phyloP scores from a whole-genome alignment of 2,329 filamentous ascomycete genomes.

The Lachnellula occidentalis region DNA sequence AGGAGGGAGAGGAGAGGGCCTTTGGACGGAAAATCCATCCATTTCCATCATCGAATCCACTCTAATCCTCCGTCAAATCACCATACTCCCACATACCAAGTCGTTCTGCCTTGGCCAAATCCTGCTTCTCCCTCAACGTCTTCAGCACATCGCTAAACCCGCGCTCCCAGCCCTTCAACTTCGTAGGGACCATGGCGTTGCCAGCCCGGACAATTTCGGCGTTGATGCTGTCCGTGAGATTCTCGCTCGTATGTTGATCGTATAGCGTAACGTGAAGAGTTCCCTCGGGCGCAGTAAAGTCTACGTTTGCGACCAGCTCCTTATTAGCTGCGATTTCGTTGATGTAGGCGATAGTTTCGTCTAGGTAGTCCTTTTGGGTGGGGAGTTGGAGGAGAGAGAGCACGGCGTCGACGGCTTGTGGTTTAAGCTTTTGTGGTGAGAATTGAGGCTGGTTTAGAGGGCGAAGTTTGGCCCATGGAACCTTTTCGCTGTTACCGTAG shows the following conservation, averaged over 20 bases:
- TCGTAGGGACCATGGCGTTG: constrained; percentile 83
- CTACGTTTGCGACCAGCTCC: constrained; percentile 83
- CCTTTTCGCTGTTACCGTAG: constrained; percentile 88
- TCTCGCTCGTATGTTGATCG: constrained; percentile 61
- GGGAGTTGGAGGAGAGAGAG: constrained; percentile 89
- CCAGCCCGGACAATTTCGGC: constrained; percentile 79
- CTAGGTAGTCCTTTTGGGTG: constrained; percentile 72
- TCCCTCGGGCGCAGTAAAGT: constrained; percentile 78
- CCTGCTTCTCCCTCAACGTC: constrained; percentile 67
- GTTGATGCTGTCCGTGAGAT: constrained; percentile 76
- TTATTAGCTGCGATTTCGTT: constrained; percentile 68
- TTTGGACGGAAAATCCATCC: neutral
- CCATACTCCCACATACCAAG: constrained; percentile 98
- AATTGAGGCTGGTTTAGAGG: constrained; percentile 78
- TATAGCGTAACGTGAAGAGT: constrained; percentile 83
- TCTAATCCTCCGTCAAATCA: constrained; percentile 82
- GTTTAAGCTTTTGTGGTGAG: constrained; percentile 71
- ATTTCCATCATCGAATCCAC: neutral
- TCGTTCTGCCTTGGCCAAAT: constrained; percentile 71
- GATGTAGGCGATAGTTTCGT: constrained; percentile 72
- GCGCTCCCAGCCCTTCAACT: constrained; percentile 88
- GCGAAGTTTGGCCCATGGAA: constrained; percentile 79
- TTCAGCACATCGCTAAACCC: constrained; percentile 67
- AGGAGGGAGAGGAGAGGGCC: no score
- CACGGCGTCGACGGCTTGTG: constrained; percentile 81